Conservation (phyloP, 176 grass and related monocot species). For the Rhynchospora tenuis region DNA sequence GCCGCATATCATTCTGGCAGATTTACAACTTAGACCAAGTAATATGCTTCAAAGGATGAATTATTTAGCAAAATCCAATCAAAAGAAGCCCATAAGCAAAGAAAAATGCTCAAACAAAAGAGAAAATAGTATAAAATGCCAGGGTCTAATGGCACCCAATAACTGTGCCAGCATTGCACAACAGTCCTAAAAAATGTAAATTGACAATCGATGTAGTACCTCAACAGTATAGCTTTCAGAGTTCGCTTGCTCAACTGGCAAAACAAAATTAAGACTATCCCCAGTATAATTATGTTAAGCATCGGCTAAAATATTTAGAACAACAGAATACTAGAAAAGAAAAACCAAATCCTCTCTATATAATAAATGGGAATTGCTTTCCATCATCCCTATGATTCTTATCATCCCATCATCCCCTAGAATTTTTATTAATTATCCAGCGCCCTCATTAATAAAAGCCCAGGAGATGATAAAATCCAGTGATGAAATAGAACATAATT, state of each 20-base stretch:
- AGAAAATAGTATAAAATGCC: neutral
- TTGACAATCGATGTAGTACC: constrained; percentile 23
- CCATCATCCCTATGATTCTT: too few species aligned
- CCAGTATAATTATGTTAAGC: constrained; percentile 46
- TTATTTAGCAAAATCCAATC: neutral
- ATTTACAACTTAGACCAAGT: neutral
- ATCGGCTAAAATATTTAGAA: neutral
- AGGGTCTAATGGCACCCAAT: neutral
- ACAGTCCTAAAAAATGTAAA: neutral
- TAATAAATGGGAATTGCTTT: too few species aligned
- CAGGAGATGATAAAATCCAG: too few species aligned
- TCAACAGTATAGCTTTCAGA: constrained; percentile 49
- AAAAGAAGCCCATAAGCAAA: neutral
- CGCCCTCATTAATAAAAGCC: too few species aligned
- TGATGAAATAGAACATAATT: too few species aligned
- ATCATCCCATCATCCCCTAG: too few species aligned
- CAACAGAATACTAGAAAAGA: constrained; percentile 2
- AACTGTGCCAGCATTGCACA: neutral
- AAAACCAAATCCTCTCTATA: neutral
- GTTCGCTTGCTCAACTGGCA: constrained; percentile 52
- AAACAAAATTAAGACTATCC: constrained; percentile 55
- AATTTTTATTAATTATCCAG: too few species aligned
- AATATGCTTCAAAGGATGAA: neutral
- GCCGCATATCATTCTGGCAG: constrained; percentile 17
- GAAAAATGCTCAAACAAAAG: neutral